Conservation (phyloP, 2,329 filamentous ascomycete genomes). For the Aureobasidium subglaciale region DNA sequence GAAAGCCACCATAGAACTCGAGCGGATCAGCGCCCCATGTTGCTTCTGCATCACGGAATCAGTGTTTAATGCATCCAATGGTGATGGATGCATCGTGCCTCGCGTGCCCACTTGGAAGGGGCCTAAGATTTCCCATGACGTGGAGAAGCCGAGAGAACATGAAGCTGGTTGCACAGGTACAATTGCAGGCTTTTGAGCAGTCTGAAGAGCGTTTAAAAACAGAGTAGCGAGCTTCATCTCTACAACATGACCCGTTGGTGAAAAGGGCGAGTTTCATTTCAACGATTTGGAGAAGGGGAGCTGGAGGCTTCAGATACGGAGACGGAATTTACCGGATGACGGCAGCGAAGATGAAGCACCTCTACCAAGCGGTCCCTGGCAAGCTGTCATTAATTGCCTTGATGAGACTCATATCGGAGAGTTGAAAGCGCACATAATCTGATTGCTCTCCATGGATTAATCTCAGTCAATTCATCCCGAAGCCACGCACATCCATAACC, state of each 20-base stretch:
- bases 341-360: conserved; percentile 6
- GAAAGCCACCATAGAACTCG: conserved; percentile 48
- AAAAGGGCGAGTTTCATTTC: neutral
- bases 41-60: conserved; percentile 38
- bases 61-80: conserved; percentile 7
- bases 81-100: conserved; percentile 35
- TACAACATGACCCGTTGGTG: neutral
- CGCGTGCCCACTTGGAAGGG: conserved; percentile 53
- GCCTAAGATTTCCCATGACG: conserved; percentile 47
- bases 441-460: conserved; percentile 1
- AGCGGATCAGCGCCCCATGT: conserved; percentile 54
- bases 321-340: conserved; percentile 6
- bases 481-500: neutral
- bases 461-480: neutral
- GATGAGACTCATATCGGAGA: neutral
- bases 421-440: neutral
- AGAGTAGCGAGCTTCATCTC: neutral
- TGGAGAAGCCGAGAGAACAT: conserved; percentile 26
- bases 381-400: neutral
- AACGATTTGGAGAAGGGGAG: neutral
- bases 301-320: neutral
- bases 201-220: neutral
- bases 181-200: neutral
- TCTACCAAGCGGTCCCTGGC: neutral
- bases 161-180: neutral